phyloP scores from a whole-genome alignment of 2,329 filamentous ascomycete species.

The Aspergillus amoenus region DNA sequence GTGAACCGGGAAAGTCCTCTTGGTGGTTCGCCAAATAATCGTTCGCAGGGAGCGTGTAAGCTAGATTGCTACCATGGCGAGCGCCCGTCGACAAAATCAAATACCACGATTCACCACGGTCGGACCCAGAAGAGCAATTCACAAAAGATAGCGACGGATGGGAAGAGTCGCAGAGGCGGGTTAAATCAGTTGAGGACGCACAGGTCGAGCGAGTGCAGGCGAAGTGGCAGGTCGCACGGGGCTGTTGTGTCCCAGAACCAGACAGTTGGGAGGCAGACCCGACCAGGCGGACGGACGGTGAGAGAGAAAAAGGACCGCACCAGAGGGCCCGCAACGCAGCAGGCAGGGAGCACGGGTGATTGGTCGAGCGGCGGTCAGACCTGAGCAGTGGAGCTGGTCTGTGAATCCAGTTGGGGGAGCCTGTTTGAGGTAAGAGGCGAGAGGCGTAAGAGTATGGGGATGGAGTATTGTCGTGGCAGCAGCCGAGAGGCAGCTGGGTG shows the following conservation, averaged over 20 bases:
- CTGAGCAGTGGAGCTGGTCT: not conserved
- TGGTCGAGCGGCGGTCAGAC: conserved; percentile 22
- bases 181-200: not conserved
- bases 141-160: not conserved
- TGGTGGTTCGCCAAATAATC: not conserved
- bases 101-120: not conserved
- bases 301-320: conserved; percentile 13
- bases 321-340: no score
- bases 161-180: not conserved
- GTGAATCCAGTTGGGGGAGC: not conserved
- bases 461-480: not conserved
- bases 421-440: not conserved
- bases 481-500: no score
- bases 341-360: conserved; percentile 16
- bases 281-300: conserved; percentile 19
- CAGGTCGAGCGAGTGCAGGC: not conserved
- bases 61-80: not conserved
- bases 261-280: conserved; percentile 27
- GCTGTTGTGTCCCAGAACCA: conserved; percentile 18
- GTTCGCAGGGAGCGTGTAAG: not conserved
- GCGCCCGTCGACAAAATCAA: not conserved
- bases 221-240: conserved; percentile 20
- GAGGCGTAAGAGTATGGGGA: not conserved
- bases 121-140: not conserved
- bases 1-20: not conserved